These are phyloP conservation scores for Penicillium frequentans DNA, from an alignment of 2,329 filamentous ascomycete genomes.

Conservation along the genomic window DNA sequence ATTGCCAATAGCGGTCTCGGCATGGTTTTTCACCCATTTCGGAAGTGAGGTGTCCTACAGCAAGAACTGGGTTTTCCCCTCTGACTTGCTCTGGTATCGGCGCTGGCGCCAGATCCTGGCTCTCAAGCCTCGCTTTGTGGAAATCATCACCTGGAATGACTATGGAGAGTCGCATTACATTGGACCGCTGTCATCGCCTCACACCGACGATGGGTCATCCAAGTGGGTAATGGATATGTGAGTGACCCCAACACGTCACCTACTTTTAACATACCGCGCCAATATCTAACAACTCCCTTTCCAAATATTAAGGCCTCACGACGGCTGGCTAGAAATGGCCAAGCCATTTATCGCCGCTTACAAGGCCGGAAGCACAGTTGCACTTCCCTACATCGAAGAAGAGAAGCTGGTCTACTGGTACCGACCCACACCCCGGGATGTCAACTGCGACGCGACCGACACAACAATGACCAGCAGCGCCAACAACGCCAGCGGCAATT, in stretches of 20 bases:
- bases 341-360: constrained; percentile 56
- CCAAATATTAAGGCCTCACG: constrained; percentile 44
- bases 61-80: constrained; percentile 55
- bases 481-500: constrained; percentile 51
- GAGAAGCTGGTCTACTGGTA: constrained; percentile 60
- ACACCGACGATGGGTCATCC: constrained; percentile 41
- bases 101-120: constrained; percentile 45
- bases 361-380: constrained; percentile 44
- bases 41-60: constrained; percentile 46
- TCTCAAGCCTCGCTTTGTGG: constrained; percentile 50
- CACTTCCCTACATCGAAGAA: constrained; percentile 41
- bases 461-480: constrained; percentile 47
- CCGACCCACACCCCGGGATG: constrained; percentile 48
- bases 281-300: background rate
- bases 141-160: constrained; percentile 53
- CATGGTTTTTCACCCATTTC: constrained; percentile 56
- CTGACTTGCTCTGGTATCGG: constrained; percentile 46
- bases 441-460: constrained; percentile 55
- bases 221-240: constrained; percentile 54
- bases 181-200: constrained; percentile 47
- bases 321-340: constrained; percentile 56
- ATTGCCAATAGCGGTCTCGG: constrained; percentile 38
- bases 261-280: background rate
- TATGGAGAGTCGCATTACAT: constrained; percentile 59
- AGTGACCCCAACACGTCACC: constrained; percentile 8